phyloP scores from a whole-genome alignment of 2,329 filamentous ascomycete genomes.

The Beauveria scarabaeidicola region DNA sequence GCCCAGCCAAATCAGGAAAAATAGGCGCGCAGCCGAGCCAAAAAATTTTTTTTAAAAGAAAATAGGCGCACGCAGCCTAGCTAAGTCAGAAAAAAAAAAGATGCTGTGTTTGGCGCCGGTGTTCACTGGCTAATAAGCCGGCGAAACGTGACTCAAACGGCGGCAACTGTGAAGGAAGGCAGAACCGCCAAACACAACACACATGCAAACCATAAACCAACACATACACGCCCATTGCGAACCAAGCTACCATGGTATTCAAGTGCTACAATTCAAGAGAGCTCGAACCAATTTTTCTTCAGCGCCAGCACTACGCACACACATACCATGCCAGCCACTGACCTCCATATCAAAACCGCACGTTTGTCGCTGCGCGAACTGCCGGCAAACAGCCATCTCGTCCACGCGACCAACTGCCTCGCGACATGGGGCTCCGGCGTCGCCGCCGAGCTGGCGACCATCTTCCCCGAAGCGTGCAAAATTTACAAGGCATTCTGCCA shows the following conservation, averaged over 20 bases:
- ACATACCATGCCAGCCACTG: not conserved
- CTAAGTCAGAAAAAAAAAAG: too few relatives aligned
- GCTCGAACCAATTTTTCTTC: not conserved
- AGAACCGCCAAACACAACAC: not conserved
- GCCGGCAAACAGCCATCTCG: conserved; percentile 16
- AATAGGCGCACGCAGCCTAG: too few relatives aligned
- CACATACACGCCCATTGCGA: not conserved
- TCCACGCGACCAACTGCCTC: conserved; percentile 25
- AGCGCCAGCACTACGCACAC: not conserved
- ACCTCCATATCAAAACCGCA: not conserved
- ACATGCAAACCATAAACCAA: not conserved
- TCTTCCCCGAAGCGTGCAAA: conserved; percentile 20
- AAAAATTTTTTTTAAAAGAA: too few relatives aligned
- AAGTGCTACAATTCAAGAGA: not conserved
- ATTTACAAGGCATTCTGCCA: conserved; percentile 20
- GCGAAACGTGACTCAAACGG: not conserved
- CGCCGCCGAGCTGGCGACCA: conserved; percentile 18
- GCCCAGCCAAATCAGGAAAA: too few relatives aligned
- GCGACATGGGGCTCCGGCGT: conserved; percentile 23
- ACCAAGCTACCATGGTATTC: not conserved
- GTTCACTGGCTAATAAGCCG: too few relatives aligned
- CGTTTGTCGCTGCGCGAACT: not conserved
- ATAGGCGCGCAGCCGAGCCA: too few relatives aligned
- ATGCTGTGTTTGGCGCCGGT: not conserved
- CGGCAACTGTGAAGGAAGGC: not conserved